Percentiles rank a stretch among this genome's conserved stretches.
Conservation (phyloP, 208 protist genomes). For the Leishmania arabica region DNA sequence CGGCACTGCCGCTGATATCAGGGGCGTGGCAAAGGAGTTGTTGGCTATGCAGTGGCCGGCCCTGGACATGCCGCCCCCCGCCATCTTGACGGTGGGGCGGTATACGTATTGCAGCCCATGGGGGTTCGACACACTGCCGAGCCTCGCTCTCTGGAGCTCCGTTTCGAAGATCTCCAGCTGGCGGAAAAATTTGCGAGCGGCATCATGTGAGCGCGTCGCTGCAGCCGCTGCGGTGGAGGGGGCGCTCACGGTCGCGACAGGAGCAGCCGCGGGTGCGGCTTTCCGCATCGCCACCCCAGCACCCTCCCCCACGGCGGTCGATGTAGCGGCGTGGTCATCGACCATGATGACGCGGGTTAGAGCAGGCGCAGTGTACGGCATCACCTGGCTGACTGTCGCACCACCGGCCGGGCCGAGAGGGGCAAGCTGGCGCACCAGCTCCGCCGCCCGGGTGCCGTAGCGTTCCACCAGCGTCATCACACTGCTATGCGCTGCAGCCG, state of each 20-base stretch:
- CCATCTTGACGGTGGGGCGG: slow-evolving; percentile 29
- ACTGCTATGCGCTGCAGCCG: slow-evolving; percentile 3
- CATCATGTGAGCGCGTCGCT: slow-evolving; percentile 5
- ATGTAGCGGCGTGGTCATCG: not conserved
- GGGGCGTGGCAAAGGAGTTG: slow-evolving; percentile 17
- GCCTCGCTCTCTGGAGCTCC: slow-evolving; percentile 12
- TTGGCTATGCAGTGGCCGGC: not conserved
- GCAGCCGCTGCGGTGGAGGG: not conserved
- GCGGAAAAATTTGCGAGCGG: slow-evolving; percentile 23
- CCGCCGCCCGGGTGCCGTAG: slow-evolving; percentile 20
- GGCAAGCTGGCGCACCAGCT: slow-evolving; percentile 29
- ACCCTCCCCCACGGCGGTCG: not conserved
- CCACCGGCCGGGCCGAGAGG: slow-evolving; percentile 27
- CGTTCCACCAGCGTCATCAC: slow-evolving; percentile 15
- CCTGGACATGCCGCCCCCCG: not conserved
- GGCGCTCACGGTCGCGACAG: not conserved
- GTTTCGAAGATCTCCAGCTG: slow-evolving; percentile 29
- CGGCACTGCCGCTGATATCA: not conserved
- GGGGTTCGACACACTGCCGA: slow-evolving; percentile 10
- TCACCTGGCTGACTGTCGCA: slow-evolving; percentile 22
- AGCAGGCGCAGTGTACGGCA: slow-evolving; percentile 15
- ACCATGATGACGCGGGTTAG: slow-evolving; percentile 23
- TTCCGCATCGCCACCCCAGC: slow-evolving; percentile 1
- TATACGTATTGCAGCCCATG: slow-evolving; percentile 16
- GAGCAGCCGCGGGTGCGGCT: not conserved